phyloP scores from a whole-genome alignment of 345 rosid species.

The Camelina laxa region DNA sequence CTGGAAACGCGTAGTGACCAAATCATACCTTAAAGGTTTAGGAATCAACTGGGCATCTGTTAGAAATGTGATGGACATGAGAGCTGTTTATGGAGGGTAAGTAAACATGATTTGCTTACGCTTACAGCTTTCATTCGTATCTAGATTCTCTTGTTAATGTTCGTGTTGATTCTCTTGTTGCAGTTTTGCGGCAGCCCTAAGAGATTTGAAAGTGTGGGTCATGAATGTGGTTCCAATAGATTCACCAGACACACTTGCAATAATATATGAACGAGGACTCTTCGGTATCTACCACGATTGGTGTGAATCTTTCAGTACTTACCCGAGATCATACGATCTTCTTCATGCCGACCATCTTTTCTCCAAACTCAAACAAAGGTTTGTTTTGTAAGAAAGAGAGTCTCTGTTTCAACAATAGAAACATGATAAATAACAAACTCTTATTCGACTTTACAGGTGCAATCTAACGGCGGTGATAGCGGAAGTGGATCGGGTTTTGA shows the following conservation, averaged over 20 bases:
- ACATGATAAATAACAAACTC: background rate
- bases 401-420: conserved; percentile 17
- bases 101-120: conserved; percentile 20
- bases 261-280: conserved; percentile 90
- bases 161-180: conserved; percentile 37
- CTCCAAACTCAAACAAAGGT: conserved; percentile 84
- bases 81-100: conserved; percentile 94
- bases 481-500: conserved; percentile 84
- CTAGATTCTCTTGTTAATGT: conserved; percentile 7
- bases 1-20: conserved; percentile 89
- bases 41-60: conserved; percentile 88
- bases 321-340: conserved; percentile 96
- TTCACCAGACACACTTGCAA: conserved; percentile 90
- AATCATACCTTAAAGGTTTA: conserved; percentile 78
- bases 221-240: conserved; percentile 89
- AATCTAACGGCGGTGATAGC: conserved; percentile 68
- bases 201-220: conserved; percentile 85
- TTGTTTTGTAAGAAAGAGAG: conserved; percentile 1
- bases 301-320: conserved; percentile 96
- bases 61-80: conserved; percentile 98
- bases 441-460: conserved; percentile 56
- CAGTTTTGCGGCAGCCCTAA: conserved; percentile 94
- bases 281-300: conserved; percentile 96
- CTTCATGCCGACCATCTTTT: conserved; percentile 97
- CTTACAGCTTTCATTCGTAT: background rate